phyloP scores from a whole-genome alignment of 768 basidiomycete genomes.

The Boletus tomentosulus region DNA sequence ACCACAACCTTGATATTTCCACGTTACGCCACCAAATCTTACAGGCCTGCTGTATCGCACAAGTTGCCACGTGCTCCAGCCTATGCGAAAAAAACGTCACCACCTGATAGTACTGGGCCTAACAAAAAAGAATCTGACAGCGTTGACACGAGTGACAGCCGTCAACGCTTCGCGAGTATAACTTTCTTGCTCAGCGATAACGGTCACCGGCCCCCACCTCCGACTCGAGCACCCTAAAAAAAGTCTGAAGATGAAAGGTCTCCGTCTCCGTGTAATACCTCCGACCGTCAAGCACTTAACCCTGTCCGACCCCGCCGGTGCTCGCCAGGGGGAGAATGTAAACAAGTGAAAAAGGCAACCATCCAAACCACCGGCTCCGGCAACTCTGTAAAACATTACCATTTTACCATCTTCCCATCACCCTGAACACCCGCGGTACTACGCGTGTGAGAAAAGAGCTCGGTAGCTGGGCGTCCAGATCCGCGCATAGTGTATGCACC shows the following conservation, averaged over 20 bases:
- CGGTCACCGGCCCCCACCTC: neutral
- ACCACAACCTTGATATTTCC: neutral
- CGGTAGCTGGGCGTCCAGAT: neutral
- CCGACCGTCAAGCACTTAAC: neutral
- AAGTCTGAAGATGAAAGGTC: no score
- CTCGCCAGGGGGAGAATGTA: neutral
- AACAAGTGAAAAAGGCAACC: neutral
- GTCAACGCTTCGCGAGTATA: neutral
- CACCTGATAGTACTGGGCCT: no score
- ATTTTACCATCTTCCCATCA: neutral
- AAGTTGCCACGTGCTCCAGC: neutral
- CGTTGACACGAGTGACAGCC: neutral
- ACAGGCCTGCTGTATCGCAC: no score
- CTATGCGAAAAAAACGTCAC: neutral
- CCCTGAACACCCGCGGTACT: neutral
- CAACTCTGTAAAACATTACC: neutral
- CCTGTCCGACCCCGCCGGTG: no score
- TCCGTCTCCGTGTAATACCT: no score
- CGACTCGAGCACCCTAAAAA: neutral
- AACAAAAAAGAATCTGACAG: neutral
- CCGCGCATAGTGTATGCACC: neutral
- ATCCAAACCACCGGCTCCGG: neutral
- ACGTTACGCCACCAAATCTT: neutral
- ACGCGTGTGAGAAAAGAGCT: neutral
- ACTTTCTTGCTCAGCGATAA: neutral